A percentile compares a stretch with the other conserved stretches of the same genome.
Evolutionary conservation across 352 stramenopile genomes (phyloP).

Genomic region (Phytophthora podocarpi): DNA sequence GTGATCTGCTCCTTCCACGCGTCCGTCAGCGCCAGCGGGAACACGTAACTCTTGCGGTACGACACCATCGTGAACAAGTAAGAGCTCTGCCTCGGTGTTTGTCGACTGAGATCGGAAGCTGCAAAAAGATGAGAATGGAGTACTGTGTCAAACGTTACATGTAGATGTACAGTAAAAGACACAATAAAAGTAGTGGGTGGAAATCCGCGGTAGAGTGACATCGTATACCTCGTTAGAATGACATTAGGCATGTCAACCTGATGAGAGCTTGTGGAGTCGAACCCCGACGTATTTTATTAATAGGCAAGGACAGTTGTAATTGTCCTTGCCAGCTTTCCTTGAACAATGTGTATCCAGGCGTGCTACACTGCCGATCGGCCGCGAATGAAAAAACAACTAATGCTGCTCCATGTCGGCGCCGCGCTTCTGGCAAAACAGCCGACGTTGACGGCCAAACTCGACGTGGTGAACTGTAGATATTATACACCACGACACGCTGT

Average conservation of each 20-base stretch:
- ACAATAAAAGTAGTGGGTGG: not conserved
- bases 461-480: too few relatives aligned
- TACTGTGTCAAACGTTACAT: too few relatives aligned
- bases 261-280: too few relatives aligned
- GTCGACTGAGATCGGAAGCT: not conserved
- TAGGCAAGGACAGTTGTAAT: too few relatives aligned
- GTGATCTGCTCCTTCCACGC: conserved; percentile 68
- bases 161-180: not conserved
- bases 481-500: not conserved
- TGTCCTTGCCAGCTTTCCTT: conserved; percentile 9
- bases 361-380: conserved; percentile 22
- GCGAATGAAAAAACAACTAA: conserved; percentile 14
- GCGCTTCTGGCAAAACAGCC: conserved; percentile 31
- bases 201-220: not conserved
- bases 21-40: conserved; percentile 57
- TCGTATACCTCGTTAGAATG: too few relatives aligned
- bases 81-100: not conserved
- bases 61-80: conserved; percentile 11
- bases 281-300: too few relatives aligned
- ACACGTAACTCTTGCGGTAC: conserved; percentile 61
- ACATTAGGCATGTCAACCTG: too few relatives aligned
- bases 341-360: not conserved
- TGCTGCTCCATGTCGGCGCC: not conserved
- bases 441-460: conserved; percentile 18
- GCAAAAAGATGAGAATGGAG: too few relatives aligned